Percentiles rank a stretch among this genome's conserved stretches.
These are phyloP conservation scores for Chlorella sp. DNA, from an alignment of 139 green algal species.

Conservation along the genomic window DNA sequence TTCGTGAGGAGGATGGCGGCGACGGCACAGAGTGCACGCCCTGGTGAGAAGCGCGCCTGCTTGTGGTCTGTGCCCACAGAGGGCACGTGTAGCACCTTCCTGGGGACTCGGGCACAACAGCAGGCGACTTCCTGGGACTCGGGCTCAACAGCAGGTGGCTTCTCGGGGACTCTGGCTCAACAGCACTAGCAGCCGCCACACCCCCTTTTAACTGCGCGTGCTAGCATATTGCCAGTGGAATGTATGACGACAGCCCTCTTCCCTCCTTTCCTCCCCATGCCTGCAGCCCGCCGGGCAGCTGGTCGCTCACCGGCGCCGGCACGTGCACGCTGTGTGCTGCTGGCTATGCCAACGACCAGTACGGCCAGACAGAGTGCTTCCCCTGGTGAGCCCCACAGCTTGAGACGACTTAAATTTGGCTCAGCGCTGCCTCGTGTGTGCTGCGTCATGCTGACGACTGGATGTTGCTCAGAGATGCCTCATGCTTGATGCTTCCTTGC, in stretches of 20 bases:
- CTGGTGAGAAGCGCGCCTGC: background rate
- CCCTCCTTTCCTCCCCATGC: background rate
- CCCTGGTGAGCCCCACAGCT: background rate
- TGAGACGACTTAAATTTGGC: too few relatives aligned
- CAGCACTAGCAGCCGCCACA: too few relatives aligned
- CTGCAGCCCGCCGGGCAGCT: slow-evolving; percentile 4
- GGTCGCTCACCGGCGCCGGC: background rate
- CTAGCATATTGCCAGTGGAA: background rate
- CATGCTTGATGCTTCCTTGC: too few relatives aligned
- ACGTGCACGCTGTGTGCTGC: background rate
- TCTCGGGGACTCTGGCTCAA: background rate
- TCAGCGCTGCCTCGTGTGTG: too few relatives aligned
- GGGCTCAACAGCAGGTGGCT: background rate
- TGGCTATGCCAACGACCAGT: background rate
- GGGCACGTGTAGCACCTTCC: background rate
- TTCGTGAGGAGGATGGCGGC: background rate
- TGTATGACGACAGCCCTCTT: background rate
- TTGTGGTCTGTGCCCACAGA: background rate
- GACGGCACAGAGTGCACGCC: slow-evolving; percentile 9
- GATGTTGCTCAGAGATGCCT: too few relatives aligned
- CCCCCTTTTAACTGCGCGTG: background rate
- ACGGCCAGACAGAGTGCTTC: background rate
- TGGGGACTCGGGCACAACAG: too few relatives aligned
- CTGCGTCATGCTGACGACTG: too few relatives aligned
- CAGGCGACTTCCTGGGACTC: background rate